Percentiles rank a stretch among this genome's conserved stretches.
Conservation (phyloP, 1,139 yeast genomes). For the Debaryomyces fabryi region DNA sequence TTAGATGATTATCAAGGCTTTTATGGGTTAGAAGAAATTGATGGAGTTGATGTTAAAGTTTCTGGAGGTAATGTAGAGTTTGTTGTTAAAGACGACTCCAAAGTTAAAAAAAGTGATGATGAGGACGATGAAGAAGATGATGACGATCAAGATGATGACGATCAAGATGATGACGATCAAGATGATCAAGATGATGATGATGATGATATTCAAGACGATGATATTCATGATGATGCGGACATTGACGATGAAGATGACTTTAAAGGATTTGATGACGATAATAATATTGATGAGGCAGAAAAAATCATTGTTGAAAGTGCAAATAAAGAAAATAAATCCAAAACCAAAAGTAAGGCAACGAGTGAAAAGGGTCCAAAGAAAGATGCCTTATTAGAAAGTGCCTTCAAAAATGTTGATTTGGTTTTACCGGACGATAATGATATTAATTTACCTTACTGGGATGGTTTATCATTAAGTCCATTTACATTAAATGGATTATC, state of each 20-base stretch:
- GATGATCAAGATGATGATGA: conserved; percentile 15
- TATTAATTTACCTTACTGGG: conserved; percentile 64
- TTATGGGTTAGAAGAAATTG: conserved; percentile 90
- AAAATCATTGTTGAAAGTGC: neutral
- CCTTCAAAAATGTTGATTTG: conserved; percentile 27
- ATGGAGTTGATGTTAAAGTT: conserved; percentile 81
- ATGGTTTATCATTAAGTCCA: conserved; percentile 45
- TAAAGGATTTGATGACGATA: conserved; percentile 2
- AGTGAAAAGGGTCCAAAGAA: conserved; percentile 15
- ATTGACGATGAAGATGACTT: conserved; percentile 14
- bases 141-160: conserved; percentile 14
- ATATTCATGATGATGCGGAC: conserved; percentile 16
- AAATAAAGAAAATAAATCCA: neutral
- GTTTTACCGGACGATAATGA: conserved; percentile 44
- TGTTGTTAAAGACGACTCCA: conserved; percentile 49
- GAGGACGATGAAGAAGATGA: conserved; percentile 16
- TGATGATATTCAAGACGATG: conserved; percentile 14
- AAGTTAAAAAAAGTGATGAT: conserved; percentile 15
- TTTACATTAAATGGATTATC: conserved; percentile 62
- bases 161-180: conserved; percentile 14
- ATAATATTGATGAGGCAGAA: conserved; percentile 2
- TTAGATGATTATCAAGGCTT: conserved; percentile 88
- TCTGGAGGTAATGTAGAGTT: conserved; percentile 69
- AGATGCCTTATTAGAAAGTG: conserved; percentile 23
- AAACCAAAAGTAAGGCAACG: conserved; percentile 6